Percentiles rank a stretch among this genome's conserved stretches.
phyloP scores from a whole-genome alignment of 2,329 filamentous ascomycete genomes.

The Coniochaeta ligniaria region DNA sequence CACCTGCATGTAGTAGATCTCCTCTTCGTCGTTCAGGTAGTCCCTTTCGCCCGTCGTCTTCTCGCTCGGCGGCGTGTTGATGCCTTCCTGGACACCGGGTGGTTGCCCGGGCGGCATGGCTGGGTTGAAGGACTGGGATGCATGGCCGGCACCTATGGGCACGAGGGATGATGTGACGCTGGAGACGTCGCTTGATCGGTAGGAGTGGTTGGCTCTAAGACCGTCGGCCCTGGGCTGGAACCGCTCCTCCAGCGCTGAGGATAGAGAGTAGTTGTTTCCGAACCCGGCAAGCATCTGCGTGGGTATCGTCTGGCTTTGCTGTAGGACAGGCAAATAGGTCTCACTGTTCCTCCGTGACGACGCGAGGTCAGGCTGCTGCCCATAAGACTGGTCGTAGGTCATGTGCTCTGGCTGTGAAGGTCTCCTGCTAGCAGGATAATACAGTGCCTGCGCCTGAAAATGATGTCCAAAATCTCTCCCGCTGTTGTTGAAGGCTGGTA shows the following conservation, averaged over 20 bases:
- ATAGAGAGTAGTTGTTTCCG: constrained; percentile 1
- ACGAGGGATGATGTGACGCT: constrained; percentile 29
- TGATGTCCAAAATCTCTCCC: not conserved
- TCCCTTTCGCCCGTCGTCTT: constrained; percentile 38
- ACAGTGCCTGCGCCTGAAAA: not conserved
- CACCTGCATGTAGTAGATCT: constrained; percentile 83
- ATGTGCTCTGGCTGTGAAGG: not conserved
- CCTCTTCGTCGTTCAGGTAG: constrained; percentile 66
- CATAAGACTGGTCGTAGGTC: constrained; percentile 4
- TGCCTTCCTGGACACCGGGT: constrained; percentile 23
- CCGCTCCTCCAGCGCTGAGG: constrained; percentile 9
- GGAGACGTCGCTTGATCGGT: constrained; percentile 28
- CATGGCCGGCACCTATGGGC: constrained; percentile 21
- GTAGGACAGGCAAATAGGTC: constrained; percentile 10
- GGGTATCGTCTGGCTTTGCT: not conserved
- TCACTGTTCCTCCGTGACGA: constrained; percentile 15
- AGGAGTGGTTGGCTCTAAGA: constrained; percentile 15
- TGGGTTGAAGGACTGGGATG: constrained; percentile 17
- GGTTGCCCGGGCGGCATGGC: constrained; percentile 9
- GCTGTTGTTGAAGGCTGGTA: not conserved
- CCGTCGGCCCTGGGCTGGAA: constrained; percentile 18
- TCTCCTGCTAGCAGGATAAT: not conserved
- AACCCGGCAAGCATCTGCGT: not conserved
- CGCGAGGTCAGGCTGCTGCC: not conserved
- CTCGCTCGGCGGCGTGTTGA: constrained; percentile 34